These are phyloP conservation scores for Sporodiniella umbellata DNA, from an alignment of 371 early-diverging fungal genomes.

Conservation along the genomic window DNA sequence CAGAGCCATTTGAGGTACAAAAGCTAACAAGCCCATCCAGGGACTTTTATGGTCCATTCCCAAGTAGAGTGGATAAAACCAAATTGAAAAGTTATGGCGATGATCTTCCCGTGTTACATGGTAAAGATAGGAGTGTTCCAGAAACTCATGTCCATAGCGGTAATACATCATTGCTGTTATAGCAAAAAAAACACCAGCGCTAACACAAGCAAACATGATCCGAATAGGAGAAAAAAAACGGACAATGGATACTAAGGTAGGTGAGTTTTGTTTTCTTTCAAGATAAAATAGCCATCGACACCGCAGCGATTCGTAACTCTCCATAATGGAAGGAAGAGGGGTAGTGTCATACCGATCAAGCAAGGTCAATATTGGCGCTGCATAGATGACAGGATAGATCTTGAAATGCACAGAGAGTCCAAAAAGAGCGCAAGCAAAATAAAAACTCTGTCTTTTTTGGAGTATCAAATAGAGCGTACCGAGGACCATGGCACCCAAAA, in stretches of 20 bases:
- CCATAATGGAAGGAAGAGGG: constrained; percentile 26
- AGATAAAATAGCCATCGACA: not conserved
- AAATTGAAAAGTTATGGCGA: constrained; percentile 96
- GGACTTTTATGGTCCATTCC: constrained; percentile 42
- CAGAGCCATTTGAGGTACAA: constrained; percentile 74
- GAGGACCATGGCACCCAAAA: constrained; percentile 77
- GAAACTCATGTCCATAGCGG: constrained; percentile 81
- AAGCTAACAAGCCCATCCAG: constrained; percentile 57
- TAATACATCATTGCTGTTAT: constrained; percentile 75
- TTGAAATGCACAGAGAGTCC: constrained; percentile 96
- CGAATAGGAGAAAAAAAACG: constrained; percentile 55
- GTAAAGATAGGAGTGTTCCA: constrained; percentile 91
- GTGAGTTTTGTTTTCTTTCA: not conserved
- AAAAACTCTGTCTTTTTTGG: constrained; percentile 39
- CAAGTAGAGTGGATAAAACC: constrained; percentile 93
- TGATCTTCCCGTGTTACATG: constrained; percentile 95
- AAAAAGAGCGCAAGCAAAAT: constrained; percentile 68
- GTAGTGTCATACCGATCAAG: constrained; percentile 40
- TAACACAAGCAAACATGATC: constrained; percentile 66
- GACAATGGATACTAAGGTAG: constrained; percentile 5
- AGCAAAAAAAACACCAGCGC: constrained; percentile 67
- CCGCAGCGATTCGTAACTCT: constrained; percentile 23
- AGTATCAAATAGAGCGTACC: constrained; percentile 70
- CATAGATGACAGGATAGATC: constrained; percentile 94
- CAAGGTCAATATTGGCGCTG: constrained; percentile 68